Evolutionary conservation across 1,284 basidiomycete genomes (phyloP), one percentile per base, ranked within the genome.

Genomic region (Cutaneotrichosporon daszewskae): DNA sequence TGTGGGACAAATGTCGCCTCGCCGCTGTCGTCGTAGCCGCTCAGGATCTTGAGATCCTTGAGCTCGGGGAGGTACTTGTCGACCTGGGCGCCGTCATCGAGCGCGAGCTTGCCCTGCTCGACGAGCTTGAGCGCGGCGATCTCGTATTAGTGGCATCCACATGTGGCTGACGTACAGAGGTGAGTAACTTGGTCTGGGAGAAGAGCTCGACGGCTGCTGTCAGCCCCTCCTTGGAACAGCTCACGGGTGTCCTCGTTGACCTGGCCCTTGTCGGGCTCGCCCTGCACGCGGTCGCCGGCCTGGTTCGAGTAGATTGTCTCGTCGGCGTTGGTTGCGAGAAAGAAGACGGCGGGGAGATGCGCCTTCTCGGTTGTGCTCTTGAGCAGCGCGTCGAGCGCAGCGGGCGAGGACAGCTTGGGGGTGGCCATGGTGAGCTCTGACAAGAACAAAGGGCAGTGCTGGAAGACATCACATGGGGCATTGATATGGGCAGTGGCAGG

Each of bases 51-150:
- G 19, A 60, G 40, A n/a, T 53, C 32, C 5, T 26, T 39, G 5
- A 68, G 47, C 47, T 68, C 66, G 14, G 66, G 66, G 0, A 61
- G 51, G 27, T 55, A 33, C 36, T 53, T 58, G n/a, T 53, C 51
- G 26, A 69, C 34, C 17, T 44, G 20, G 27, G 32, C 40, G 16
- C 49, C 37, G 45, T 56, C 55, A 38, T 67, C 62, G 16, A 67
- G 37, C 5, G 37, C 12, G 7, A 53, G 29, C 31, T 37, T 35
- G 33, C 51, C 51, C 17, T 29, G 20, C 9, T 48, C 51, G n/a
- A 49, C 40, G n/a, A 53, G 51, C 31, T 49, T 46, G 11, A 53
- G 40, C 0, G 28, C 36, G 0, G 47, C 39, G 5, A 52, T n/a
- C n/a, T n/a, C n/a, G n/a, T n/a, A 27, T 8, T 14, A 27, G 26